Conservation (phyloP, 1,284 basidiomycete species). For the Ustilago loliicola region DNA sequence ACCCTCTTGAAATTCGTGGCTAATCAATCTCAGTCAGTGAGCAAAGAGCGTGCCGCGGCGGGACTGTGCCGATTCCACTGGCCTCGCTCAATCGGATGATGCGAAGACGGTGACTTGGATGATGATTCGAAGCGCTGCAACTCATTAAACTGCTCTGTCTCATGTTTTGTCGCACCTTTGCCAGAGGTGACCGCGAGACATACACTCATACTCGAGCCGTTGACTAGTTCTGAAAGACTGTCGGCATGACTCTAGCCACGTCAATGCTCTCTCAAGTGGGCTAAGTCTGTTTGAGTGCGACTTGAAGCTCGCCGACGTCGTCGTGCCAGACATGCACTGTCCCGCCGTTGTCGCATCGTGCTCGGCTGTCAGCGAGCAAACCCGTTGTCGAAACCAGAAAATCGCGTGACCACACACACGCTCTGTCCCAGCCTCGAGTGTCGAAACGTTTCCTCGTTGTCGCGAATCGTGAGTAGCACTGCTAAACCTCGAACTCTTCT, state of each 20-base stretch:
- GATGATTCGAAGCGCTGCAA: neutral
- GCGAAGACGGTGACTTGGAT: neutral
- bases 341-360: too few relatives aligned
- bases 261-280: too few relatives aligned
- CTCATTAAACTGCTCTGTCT: neutral
- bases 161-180: too few relatives aligned
- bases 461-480: neutral
- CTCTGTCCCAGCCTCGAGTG: neutral
- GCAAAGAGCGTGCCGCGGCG: neutral
- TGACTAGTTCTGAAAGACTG: neutral
- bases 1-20: too few relatives aligned
- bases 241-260: neutral
- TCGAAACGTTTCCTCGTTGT: neutral
- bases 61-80: conserved; percentile 1
- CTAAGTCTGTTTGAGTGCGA: too few relatives aligned
- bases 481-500: too few relatives aligned
- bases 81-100: neutral
- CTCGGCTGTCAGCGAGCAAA: too few relatives aligned
- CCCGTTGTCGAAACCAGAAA: too few relatives aligned
- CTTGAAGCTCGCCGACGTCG: neutral
- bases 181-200: neutral
- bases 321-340: too few relatives aligned
- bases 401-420: neutral
- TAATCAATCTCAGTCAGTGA: too few relatives aligned
- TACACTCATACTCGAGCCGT: neutral